Percentiles rank a stretch among this genome's conserved stretches.
Evolutionary conservation across 345 rosid genomes (phyloP).

Genomic region (Syzygium jambos): DNA sequence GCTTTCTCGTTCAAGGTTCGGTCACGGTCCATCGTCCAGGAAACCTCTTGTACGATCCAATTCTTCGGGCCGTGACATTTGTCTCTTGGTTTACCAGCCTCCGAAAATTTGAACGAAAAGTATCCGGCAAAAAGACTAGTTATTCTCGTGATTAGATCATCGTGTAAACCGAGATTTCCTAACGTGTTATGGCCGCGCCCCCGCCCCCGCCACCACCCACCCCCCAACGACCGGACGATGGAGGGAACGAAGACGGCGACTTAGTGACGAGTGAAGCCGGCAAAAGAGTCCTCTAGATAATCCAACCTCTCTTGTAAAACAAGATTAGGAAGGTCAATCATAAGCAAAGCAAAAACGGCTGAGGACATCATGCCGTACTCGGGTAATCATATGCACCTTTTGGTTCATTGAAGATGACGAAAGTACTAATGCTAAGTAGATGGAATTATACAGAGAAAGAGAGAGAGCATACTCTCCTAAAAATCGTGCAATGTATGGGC

Average conservation of each 20-base stretch:
- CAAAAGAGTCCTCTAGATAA: neutral
- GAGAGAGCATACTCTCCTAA: neutral
- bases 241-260: neutral
- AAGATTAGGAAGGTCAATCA: neutral
- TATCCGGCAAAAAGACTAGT: neutral
- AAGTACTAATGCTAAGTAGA: neutral
- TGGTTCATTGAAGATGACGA: neutral
- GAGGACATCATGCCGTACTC: neutral
- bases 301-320: neutral
- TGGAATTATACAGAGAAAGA: neutral
- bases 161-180: neutral
- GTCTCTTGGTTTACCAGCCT: no score
- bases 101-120: neutral
- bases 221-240: neutral
- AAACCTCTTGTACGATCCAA: no score
- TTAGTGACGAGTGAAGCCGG: neutral
- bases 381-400: neutral
- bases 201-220: no score
- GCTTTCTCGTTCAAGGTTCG: no score
- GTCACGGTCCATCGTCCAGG: no score
- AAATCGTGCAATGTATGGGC: neutral
- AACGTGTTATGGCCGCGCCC: neutral
- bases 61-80: no score
- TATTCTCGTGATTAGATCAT: neutral
- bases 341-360: neutral